These are phyloP conservation scores for Lodderomyces orthopsilosis DNA, from an alignment of 1,139 yeast species.

Conservation along the genomic window DNA sequence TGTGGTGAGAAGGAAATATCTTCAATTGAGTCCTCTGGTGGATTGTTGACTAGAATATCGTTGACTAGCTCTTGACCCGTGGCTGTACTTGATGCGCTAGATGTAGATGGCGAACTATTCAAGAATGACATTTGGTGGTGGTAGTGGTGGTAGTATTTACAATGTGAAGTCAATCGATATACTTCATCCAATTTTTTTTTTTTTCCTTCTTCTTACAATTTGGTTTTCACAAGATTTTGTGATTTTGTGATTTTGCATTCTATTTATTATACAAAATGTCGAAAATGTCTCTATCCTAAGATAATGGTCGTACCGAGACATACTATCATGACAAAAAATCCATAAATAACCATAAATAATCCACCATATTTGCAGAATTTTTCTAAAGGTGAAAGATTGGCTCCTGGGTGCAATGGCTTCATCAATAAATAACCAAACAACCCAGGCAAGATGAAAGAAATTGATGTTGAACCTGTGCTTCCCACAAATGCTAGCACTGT, in stretches of 20 bases:
- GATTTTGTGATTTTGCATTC: background rate
- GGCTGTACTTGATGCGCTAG: slow-evolving; percentile 33
- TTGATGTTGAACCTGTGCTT: slow-evolving; percentile 92
- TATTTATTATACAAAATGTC: background rate
- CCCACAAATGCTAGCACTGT: slow-evolving; percentile 90
- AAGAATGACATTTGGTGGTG: slow-evolving; percentile 29
- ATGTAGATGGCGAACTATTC: slow-evolving; percentile 18
- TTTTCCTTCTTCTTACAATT: background rate
- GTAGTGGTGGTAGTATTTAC: too few species aligned
- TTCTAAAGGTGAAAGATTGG: slow-evolving; percentile 36
- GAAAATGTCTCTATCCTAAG: slow-evolving; percentile 18
- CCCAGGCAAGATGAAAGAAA: slow-evolving; percentile 91
- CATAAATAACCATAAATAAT: slow-evolving; percentile 66
- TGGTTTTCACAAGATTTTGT: background rate
- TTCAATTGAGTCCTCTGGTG: slow-evolving; percentile 91
- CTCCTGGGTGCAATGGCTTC: slow-evolving; percentile 31
- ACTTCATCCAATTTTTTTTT: too few species aligned
- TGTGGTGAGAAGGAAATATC: slow-evolving; percentile 91
- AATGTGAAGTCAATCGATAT: too few species aligned
- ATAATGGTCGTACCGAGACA: slow-evolving; percentile 75
- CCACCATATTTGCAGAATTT: slow-evolving; percentile 56
- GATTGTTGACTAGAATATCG: slow-evolving; percentile 74
- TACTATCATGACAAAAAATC: slow-evolving; percentile 70
- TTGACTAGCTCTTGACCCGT: slow-evolving; percentile 70
- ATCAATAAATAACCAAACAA: slow-evolving; percentile 76